phyloP scores from a whole-genome alignment of 345 rosid genomes.

The Eucalyptus melliodora region DNA sequence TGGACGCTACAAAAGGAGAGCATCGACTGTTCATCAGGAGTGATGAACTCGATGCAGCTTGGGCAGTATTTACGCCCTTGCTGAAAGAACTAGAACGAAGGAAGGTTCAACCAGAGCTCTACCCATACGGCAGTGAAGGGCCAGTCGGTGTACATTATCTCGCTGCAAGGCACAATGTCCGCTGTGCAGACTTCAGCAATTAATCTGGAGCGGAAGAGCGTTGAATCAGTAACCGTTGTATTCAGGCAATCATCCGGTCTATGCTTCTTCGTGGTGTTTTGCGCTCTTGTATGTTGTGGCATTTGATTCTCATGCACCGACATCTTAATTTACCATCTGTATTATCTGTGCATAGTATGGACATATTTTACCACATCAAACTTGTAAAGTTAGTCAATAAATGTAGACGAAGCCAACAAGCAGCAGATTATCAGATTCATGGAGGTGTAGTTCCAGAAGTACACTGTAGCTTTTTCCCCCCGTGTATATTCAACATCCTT shows the following conservation, averaged over 20 bases:
- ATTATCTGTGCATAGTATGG: not conserved
- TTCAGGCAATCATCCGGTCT: not conserved
- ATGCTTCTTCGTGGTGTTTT: not conserved
- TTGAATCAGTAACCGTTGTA: not conserved
- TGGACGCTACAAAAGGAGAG: constrained; percentile 36
- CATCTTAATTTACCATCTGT: not conserved
- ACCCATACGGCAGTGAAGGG: constrained; percentile 34
- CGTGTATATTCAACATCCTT: not conserved
- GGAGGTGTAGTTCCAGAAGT: not conserved
- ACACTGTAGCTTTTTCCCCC: not conserved
- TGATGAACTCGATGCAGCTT: constrained; percentile 45
- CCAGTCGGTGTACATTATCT: constrained; percentile 41
- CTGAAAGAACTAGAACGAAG: constrained; percentile 20
- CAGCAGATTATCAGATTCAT: not conserved
- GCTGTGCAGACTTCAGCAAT: constrained; percentile 20
- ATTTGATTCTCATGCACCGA: not conserved
- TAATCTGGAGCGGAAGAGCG: not conserved
- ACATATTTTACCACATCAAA: not conserved
- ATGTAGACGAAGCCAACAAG: not conserved
- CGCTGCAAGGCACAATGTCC: constrained; percentile 30
- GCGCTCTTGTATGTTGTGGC: not conserved
- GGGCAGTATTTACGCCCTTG: constrained; percentile 35
- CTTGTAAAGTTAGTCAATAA: not conserved
- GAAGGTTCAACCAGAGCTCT: constrained; percentile 30
- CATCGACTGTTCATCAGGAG: constrained; percentile 29